Evolutionary conservation across 768 basidiomycete species (phyloP).

Genomic region (Lactifluus hygrophoroides): DNA sequence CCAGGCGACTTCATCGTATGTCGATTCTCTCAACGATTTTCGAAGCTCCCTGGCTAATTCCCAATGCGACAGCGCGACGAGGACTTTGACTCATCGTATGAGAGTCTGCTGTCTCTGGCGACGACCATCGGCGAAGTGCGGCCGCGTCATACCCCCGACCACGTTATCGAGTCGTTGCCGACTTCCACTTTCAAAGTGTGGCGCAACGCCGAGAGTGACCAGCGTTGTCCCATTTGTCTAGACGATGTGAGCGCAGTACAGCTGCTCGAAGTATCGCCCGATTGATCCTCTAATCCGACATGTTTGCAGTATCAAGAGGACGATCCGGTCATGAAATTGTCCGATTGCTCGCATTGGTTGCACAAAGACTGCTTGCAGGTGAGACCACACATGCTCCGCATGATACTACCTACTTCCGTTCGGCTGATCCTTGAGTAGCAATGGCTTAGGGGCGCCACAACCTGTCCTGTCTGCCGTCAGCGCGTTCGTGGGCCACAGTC

Average conservation of each 20-base stretch:
- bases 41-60: conserved; percentile 7
- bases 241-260: conserved; percentile 54
- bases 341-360: conserved; percentile 72
- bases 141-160: conserved; percentile 52
- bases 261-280: neutral
- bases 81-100: conserved; percentile 69
- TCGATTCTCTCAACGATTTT: conserved; percentile 4
- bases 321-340: conserved; percentile 59
- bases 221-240: conserved; percentile 75
- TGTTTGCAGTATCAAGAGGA: conserved; percentile 49
- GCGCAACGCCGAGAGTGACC: conserved; percentile 52
- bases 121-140: conserved; percentile 59
- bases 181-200: conserved; percentile 60
- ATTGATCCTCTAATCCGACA: conserved; percentile 6
- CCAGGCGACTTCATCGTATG: conserved; percentile 47
- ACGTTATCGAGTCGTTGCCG: conserved; percentile 52
- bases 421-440: conserved; percentile 36
- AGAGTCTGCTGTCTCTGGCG: conserved; percentile 51
- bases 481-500: conserved; percentile 35
- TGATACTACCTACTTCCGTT: neutral
- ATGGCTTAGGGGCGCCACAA: conserved; percentile 71
- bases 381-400: conserved; percentile 19
- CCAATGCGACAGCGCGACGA: conserved; percentile 52
- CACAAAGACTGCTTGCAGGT: conserved; percentile 72
- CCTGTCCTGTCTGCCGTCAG: conserved; percentile 76